Evolutionary conservation across 768 basidiomycete genomes (phyloP).

Genomic region (Lactarius psammicola): DNA sequence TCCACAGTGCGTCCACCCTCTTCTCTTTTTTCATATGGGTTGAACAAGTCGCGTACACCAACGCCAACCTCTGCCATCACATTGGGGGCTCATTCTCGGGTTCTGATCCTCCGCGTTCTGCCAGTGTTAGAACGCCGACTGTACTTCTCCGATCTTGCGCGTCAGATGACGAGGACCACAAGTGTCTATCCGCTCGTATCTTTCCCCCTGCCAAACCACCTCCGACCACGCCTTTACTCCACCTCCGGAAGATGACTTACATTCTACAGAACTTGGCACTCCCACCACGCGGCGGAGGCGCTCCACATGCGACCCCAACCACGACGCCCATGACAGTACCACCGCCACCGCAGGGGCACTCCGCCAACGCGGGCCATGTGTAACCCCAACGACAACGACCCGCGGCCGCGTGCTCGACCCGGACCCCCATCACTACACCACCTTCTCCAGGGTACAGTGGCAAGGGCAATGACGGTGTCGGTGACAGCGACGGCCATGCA

Average conservation of each 20-base stretch:
- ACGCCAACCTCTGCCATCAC: constrained; percentile 19
- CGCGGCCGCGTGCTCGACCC: too few species aligned
- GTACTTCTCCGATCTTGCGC: constrained; percentile 19
- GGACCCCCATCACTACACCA: too few species aligned
- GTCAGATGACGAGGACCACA: constrained; percentile 24
- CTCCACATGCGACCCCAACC: too few species aligned
- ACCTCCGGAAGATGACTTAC: constrained; percentile 11
- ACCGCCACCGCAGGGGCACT: too few species aligned
- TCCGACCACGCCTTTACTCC: constrained; percentile 25
- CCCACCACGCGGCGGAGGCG: too few species aligned
- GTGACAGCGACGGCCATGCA: too few species aligned
- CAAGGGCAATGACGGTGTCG: too few species aligned
- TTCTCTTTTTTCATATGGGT: not conserved
- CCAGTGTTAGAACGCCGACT: constrained; percentile 6
- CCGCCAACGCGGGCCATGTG: too few species aligned
- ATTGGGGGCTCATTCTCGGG: constrained; percentile 24
- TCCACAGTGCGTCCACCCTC: constrained; percentile 14
- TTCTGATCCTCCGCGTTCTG: constrained; percentile 21
- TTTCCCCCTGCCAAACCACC: constrained; percentile 24
- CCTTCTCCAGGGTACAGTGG: too few species aligned
- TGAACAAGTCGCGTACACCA: constrained; percentile 24
- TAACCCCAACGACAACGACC: too few species aligned
- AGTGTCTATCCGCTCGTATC: constrained; percentile 21
- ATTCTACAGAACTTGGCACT: not conserved
- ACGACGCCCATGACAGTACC: too few species aligned